phyloP scores from a whole-genome alignment of 805 yeast genomes.

The Yamadazyma sp. region DNA sequence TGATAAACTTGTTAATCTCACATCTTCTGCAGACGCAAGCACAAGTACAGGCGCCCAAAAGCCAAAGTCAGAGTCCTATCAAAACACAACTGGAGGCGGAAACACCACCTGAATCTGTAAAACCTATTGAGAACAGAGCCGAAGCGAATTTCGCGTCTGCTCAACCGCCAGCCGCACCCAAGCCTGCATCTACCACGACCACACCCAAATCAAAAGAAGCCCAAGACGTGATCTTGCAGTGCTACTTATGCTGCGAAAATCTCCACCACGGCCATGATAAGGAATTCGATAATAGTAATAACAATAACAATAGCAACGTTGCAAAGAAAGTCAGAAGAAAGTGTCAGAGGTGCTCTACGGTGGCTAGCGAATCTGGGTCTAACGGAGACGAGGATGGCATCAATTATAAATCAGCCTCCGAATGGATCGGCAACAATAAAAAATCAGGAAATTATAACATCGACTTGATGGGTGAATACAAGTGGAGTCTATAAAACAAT shows the following conservation, averaged over 20 bases:
- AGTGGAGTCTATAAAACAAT: slow-evolving; percentile 23
- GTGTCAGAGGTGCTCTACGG: slow-evolving; percentile 17
- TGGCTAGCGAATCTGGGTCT: slow-evolving; percentile 9
- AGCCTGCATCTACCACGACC: slow-evolving; percentile 5
- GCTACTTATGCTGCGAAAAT: slow-evolving; percentile 19
- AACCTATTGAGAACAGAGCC: background rate
- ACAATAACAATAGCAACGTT: too few relatives aligned
- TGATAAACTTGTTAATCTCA: background rate
- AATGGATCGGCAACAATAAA: slow-evolving; percentile 2
- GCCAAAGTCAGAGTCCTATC: background rate
- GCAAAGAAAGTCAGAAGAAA: slow-evolving; percentile 9
- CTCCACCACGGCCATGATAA: slow-evolving; percentile 2
- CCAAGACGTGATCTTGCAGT: slow-evolving; percentile 17
- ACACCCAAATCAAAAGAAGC: background rate
- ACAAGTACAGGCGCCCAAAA: background rate
- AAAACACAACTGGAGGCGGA: background rate
- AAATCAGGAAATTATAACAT: slow-evolving; percentile 15
- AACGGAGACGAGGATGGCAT: slow-evolving; percentile 2
- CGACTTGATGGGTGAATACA: slow-evolving; percentile 31
- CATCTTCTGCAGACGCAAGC: background rate
- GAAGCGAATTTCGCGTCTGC: slow-evolving; percentile 2
- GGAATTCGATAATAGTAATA: too few relatives aligned
- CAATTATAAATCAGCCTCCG: slow-evolving; percentile 1
- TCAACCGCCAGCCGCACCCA: slow-evolving; percentile 7
- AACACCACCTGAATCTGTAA: background rate